These are phyloP conservation scores for Auricularia sp. DNA, from an alignment of 768 basidiomycete species.

Conservation along the genomic window DNA sequence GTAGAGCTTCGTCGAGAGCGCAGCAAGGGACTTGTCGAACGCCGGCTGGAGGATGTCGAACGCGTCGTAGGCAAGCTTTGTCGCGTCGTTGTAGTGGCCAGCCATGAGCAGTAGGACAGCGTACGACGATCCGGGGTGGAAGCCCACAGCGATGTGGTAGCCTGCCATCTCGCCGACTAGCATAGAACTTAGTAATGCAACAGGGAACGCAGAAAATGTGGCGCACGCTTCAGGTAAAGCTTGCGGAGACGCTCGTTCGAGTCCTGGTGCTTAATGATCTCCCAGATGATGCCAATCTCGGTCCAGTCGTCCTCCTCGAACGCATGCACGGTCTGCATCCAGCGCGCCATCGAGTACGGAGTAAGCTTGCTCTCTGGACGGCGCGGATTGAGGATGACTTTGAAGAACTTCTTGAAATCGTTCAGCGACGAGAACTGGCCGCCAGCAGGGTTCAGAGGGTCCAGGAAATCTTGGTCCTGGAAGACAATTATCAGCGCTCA, in stretches of 20 bases:
- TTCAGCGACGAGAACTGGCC: conserved; percentile 43
- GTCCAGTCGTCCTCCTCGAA: conserved; percentile 19
- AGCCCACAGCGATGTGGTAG: conserved; percentile 16
- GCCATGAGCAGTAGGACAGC: conserved; percentile 22
- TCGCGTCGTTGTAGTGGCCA: conserved; percentile 15
- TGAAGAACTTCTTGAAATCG: conserved; percentile 36
- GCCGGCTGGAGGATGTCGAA: conserved; percentile 20
- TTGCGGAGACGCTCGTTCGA: conserved; percentile 11
- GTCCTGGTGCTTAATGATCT: conserved; percentile 12
- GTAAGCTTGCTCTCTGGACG: conserved; percentile 14
- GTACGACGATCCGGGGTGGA: conserved; percentile 20
- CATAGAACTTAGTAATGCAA: background rate
- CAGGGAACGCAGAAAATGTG: background rate
- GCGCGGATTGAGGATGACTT: conserved; percentile 34
- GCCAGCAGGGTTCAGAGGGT: conserved; percentile 33
- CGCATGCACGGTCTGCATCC: conserved; percentile 21
- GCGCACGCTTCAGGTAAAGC: conserved; percentile 22
- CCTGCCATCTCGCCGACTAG: conserved; percentile 20
- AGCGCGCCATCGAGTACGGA: conserved; percentile 18
- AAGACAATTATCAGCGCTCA: background rate
- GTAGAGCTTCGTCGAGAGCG: conserved; percentile 12
- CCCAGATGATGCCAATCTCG: conserved; percentile 12
- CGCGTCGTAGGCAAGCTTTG: conserved; percentile 15
- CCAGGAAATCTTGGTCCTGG: conserved; percentile 32
- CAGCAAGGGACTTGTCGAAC: conserved; percentile 14